Percentiles rank a stretch among this genome's conserved stretches.
Conservation (phyloP, 1,284 basidiomycete species). For the Neolentinus lepideus region DNA sequence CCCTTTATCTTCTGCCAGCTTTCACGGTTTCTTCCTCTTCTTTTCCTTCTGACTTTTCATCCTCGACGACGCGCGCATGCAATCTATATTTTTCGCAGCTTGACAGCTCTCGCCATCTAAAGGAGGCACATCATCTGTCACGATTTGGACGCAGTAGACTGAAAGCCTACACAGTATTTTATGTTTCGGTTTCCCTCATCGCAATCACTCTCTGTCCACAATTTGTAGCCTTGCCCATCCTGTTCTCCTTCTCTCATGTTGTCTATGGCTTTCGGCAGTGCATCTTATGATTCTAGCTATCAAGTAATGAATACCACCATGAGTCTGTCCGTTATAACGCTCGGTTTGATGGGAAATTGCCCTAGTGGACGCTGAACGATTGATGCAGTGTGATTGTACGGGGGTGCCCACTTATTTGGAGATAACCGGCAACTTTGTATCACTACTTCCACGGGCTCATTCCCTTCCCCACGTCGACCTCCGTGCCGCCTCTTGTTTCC, state of each 20-base stretch:
- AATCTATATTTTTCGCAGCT: conserved; percentile 31
- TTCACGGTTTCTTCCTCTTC: conserved; percentile 9
- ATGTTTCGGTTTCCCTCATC: background rate
- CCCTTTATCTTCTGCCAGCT: conserved; percentile 1
- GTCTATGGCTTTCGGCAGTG: background rate
- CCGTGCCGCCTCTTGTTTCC: background rate
- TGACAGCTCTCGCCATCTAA: conserved; percentile 40
- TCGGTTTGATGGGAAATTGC: too few species aligned
- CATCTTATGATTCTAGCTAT: background rate
- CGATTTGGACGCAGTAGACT: conserved; percentile 40
- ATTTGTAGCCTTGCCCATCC: background rate
- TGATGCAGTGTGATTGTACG: too few species aligned
- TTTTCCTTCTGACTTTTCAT: conserved; percentile 15
- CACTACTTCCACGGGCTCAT: too few species aligned
- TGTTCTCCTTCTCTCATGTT: background rate
- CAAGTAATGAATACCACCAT: background rate
- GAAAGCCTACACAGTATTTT: background rate
- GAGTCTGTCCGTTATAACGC: too few species aligned
- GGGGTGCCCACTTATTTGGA: too few species aligned
- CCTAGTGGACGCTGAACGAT: too few species aligned
- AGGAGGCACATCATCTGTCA: conserved; percentile 46
- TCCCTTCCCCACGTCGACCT: background rate
- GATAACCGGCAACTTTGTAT: too few species aligned
- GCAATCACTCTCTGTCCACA: background rate
- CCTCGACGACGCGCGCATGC: conserved; percentile 24